Percentiles rank a stretch among this genome's conserved stretches.
phyloP scores from a whole-genome alignment of 176 grass and related monocot species.

The Zizania latifolia region DNA sequence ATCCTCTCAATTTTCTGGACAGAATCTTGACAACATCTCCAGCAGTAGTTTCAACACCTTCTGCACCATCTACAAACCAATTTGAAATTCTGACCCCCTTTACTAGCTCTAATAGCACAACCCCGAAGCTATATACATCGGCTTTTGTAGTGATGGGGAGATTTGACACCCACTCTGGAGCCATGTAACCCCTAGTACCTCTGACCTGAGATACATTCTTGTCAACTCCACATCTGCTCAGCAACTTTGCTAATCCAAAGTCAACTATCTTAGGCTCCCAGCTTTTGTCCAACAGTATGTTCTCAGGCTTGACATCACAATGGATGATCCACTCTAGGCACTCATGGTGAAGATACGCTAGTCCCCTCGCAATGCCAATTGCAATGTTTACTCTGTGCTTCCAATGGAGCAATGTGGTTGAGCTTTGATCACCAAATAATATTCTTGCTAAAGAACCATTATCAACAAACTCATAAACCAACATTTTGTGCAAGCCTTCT shows the following conservation, averaged over 20 bases:
- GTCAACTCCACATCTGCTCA: neutral
- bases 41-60: no score
- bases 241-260: slow-evolving; percentile 19
- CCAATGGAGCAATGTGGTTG: slow-evolving; percentile 23
- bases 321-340: slow-evolving; percentile 49
- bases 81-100: slow-evolving; percentile 21
- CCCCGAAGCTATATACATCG: slow-evolving; percentile 24
- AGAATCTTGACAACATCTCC: no score
- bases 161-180: slow-evolving; percentile 25
- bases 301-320: slow-evolving; percentile 39
- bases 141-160: slow-evolving; percentile 19
- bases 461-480: slow-evolving; percentile 41
- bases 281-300: slow-evolving; percentile 13
- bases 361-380: slow-evolving; percentile 20
- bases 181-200: slow-evolving; percentile 24
- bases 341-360: slow-evolving; percentile 51
- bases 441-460: slow-evolving; percentile 44
- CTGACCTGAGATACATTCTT: slow-evolving; percentile 4
- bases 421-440: slow-evolving; percentile 18
- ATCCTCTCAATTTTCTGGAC: no score
- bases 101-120: slow-evolving; percentile 34
- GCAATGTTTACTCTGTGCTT: slow-evolving; percentile 20
- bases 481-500: slow-evolving; percentile 22
- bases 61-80: neutral
- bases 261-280: slow-evolving; percentile 19